phyloP scores from a whole-genome alignment of 371 early-diverging fungal species.

The Mucor circinelloides region DNA sequence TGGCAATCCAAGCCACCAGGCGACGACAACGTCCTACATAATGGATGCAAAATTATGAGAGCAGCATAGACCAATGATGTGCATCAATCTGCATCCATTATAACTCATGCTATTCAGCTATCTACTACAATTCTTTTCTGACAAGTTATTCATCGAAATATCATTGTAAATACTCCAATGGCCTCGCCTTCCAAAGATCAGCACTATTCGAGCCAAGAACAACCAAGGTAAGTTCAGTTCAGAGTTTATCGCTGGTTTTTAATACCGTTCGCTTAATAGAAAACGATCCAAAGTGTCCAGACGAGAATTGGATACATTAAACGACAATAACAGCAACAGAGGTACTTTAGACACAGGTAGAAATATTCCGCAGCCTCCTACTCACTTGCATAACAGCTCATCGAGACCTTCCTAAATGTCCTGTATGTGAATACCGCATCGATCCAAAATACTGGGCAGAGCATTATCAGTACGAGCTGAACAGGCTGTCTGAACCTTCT shows the following conservation, averaged over 20 bases:
- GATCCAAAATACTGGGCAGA: conserved; percentile 50
- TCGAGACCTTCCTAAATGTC: conserved; percentile 55
- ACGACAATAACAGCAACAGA: conserved; percentile 44
- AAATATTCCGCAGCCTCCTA: background rate
- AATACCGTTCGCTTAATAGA: conserved; percentile 1
- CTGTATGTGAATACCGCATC: conserved; percentile 58
- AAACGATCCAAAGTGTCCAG: conserved; percentile 29
- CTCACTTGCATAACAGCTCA: conserved; percentile 25
- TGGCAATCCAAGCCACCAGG: conserved; percentile 5
- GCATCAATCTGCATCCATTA: conserved; percentile 18
- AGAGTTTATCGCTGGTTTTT: background rate
- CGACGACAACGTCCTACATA: background rate
- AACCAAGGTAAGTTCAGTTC: background rate
- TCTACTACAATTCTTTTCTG: background rate
- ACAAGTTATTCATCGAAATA: background rate
- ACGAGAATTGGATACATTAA: conserved; percentile 42
- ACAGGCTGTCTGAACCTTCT: conserved; percentile 42
- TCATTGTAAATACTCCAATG: background rate
- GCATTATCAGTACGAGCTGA: conserved; percentile 59
- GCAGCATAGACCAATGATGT: background rate
- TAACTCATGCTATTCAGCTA: background rate
- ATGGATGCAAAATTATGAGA: background rate
- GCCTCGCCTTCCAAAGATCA: background rate
- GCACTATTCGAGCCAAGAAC: background rate
- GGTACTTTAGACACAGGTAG: conserved; percentile 22